Evolutionary conservation across 202 grass and related monocot species (phyloP).

Genomic region (Zoysia matrella): DNA sequence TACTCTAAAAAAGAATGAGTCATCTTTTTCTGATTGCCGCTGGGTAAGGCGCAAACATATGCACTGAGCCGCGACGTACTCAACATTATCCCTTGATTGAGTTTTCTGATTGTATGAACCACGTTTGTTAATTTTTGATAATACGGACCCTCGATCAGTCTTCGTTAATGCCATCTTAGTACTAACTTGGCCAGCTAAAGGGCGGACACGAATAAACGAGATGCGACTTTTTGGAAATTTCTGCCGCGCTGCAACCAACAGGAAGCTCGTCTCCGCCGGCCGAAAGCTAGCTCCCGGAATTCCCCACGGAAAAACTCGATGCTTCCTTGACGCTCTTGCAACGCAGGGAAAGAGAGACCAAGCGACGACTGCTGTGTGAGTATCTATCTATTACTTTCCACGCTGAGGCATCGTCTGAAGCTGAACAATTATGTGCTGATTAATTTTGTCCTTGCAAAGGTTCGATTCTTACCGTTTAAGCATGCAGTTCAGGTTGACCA

Average conservation of each 20-base stretch:
- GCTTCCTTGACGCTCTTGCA: constrained; percentile 24
- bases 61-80: too few relatives aligned
- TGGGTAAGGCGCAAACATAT: too few relatives aligned
- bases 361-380: background rate
- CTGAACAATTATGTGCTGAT: background rate
- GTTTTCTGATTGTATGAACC: too few relatives aligned
- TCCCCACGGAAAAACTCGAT: background rate
- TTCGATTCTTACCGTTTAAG: background rate
- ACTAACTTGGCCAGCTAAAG: background rate
- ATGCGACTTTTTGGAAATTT: constrained; percentile 32
- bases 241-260: constrained; percentile 33
- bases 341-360: background rate
- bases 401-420: background rate
- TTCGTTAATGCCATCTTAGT: background rate
- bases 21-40: too few relatives aligned
- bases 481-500: background rate
- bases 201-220: background rate
- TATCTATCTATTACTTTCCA: background rate
- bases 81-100: too few relatives aligned
- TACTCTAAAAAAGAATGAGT: too few relatives aligned
- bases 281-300: too few relatives aligned
- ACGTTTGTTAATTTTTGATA: background rate
- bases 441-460: background rate
- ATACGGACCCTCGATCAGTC: background rate
- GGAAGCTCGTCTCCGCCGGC: background rate